These are phyloP conservation scores for Zopfia rhizophila DNA, from an alignment of 2,329 filamentous ascomycete species.

Conservation along the genomic window DNA sequence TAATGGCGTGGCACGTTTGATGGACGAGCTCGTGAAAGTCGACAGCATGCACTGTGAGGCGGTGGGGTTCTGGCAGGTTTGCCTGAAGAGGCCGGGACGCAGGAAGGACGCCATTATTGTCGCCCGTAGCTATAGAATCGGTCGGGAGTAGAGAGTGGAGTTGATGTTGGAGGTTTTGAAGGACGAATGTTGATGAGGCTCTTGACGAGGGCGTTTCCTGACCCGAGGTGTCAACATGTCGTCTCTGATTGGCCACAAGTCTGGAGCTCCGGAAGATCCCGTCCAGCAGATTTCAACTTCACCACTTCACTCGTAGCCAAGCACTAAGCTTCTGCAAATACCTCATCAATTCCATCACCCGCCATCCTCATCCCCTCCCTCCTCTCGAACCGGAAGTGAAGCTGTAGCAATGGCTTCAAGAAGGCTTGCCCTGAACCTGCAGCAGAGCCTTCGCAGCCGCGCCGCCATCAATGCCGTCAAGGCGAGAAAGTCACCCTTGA, in stretches of 20 bases:
- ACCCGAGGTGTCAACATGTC: constrained; percentile 17
- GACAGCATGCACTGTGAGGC: constrained; percentile 58
- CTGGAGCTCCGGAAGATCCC: constrained; percentile 14
- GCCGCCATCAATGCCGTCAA: constrained; percentile 80
- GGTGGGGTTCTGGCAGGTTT: constrained; percentile 53
- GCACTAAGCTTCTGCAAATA: constrained; percentile 34
- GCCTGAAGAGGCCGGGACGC: constrained; percentile 61
- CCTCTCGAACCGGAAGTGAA: constrained; percentile 39
- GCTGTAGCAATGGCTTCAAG: constrained; percentile 83
- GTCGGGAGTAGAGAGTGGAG: constrained; percentile 25
- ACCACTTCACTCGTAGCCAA: constrained; percentile 32
- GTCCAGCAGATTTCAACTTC: constrained; percentile 26
- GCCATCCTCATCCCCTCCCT: constrained; percentile 42
- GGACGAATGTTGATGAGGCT: constrained; percentile 1
- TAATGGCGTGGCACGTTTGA: constrained; percentile 44
- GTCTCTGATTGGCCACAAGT: constrained; percentile 17
- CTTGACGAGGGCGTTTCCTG: constrained; percentile 14
- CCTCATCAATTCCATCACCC: constrained; percentile 40
- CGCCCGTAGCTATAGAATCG: constrained; percentile 17
- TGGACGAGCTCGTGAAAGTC: constrained; percentile 51
- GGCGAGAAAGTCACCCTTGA: constrained; percentile 68
- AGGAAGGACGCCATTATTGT: constrained; percentile 64
- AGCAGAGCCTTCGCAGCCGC: constrained; percentile 88
- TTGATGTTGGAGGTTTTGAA: constrained; percentile 11
- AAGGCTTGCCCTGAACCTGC: constrained; percentile 94